Percentiles rank a stretch among this genome's conserved stretches.
Conservation (phyloP, 129 eudicot species). For the Solidago caesia region DNA sequence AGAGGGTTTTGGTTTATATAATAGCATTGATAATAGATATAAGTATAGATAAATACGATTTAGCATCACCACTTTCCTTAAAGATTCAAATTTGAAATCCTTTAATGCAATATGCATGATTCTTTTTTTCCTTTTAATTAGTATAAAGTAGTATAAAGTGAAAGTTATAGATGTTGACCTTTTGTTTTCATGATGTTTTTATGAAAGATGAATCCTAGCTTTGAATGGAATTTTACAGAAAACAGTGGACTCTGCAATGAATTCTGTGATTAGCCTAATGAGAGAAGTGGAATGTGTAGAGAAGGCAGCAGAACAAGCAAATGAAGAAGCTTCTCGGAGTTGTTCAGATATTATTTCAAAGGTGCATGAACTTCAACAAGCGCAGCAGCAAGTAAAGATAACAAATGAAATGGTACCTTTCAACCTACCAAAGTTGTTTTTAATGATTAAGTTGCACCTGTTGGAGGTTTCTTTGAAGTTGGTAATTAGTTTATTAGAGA, state of each 20-base stretch:
- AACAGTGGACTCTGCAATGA: constrained; percentile 43
- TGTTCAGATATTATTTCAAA: constrained; percentile 35
- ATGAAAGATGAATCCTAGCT: too few species aligned
- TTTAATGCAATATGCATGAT: too few species aligned
- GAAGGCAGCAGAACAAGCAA: constrained; percentile 54
- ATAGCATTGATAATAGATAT: too few species aligned
- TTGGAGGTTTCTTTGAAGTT: not conserved
- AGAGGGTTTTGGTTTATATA: too few species aligned
- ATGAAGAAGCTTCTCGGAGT: constrained; percentile 46
- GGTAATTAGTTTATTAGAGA: not conserved
- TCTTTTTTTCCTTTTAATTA: too few species aligned
- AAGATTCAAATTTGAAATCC: too few species aligned
- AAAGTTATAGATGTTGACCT: too few species aligned
- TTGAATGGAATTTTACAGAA: constrained; percentile 28
- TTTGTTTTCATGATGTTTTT: too few species aligned
- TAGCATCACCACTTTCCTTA: too few species aligned
- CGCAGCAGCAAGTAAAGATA: constrained; percentile 52
- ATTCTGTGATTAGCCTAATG: constrained; percentile 53
- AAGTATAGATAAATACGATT: too few species aligned
- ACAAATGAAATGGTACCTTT: constrained; percentile 45
- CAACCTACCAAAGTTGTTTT: not conserved
- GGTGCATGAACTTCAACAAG: constrained; percentile 50
- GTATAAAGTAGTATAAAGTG: too few species aligned
- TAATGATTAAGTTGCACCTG: not conserved
- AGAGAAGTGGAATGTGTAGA: constrained; percentile 60